A percentile compares a stretch with the other conserved stretches of the same genome.
These are phyloP conservation scores for Eucalyptus globulus DNA, from an alignment of 345 rosid species.

Conservation along the genomic window DNA sequence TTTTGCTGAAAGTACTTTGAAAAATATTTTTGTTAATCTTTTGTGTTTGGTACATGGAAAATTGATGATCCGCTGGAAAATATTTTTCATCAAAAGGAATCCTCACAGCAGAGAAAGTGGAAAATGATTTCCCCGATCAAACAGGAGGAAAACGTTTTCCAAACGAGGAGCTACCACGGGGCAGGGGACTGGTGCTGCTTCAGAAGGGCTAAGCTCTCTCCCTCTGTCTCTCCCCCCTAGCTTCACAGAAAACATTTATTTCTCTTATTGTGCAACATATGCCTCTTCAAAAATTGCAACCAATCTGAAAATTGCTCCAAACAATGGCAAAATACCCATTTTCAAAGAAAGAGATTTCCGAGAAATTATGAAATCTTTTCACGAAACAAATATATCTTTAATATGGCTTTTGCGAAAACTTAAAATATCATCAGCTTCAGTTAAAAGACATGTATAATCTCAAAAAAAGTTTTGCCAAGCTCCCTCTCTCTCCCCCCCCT, in stretches of 20 bases:
- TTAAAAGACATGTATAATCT: not conserved
- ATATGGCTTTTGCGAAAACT: rapidly evolving
- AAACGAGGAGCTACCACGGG: not conserved
- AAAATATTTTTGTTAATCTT: not conserved
- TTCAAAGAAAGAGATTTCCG: not conserved
- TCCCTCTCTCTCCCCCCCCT: not conserved
- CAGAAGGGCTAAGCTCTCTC: not conserved
- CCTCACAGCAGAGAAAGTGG: not conserved
- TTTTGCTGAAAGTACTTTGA: not conserved
- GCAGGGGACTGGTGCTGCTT: not conserved
- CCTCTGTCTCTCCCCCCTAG: not conserved
- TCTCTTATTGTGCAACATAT: not conserved
- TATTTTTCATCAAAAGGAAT: not conserved
- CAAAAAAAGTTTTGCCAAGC: not conserved
- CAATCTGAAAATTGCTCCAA: not conserved
- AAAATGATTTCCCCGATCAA: not conserved
- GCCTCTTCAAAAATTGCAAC: not conserved
- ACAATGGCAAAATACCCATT: not conserved
- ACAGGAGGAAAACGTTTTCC: not conserved
- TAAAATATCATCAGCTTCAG: not conserved
- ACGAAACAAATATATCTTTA: not conserved
- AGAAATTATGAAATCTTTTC: not conserved
- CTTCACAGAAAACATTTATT: not conserved
- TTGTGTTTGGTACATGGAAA: not conserved
- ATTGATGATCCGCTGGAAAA: not conserved